Evolutionary conservation across 345 rosid species (phyloP).

Genomic region (Salix udensis): DNA sequence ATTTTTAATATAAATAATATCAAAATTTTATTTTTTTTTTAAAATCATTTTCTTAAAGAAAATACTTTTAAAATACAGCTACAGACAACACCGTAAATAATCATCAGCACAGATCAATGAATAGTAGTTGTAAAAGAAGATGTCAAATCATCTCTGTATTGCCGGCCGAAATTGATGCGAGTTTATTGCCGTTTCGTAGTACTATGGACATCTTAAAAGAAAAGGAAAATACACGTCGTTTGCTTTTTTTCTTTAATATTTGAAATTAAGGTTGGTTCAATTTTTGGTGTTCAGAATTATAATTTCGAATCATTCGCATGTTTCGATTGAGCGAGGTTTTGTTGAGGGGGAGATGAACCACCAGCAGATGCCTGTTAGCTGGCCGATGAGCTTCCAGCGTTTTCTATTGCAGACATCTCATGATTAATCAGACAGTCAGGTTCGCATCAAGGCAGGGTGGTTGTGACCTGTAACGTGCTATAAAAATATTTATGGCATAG

Average conservation of each 20-base stretch:
- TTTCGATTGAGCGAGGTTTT: not conserved
- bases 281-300: no score
- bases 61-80: not conserved
- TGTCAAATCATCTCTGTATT: slow-evolving; percentile 26
- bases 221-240: not conserved
- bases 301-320: not conserved
- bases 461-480: no score
- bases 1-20: no score
- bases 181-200: not conserved
- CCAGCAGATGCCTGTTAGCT: not conserved
- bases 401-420: not conserved
- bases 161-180: slow-evolving; percentile 16
- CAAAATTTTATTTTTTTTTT: no score
- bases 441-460: not conserved
- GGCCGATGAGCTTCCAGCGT: not conserved
- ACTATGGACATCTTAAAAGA: not conserved
- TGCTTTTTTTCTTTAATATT: not conserved
- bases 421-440: not conserved
- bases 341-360: not conserved
- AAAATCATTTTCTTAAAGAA: no score
- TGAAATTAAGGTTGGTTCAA: no score
- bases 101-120: not conserved
- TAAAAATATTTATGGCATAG: no score
- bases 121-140: not conserved
- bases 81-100: not conserved